Conservation (phyloP, 192 early-diverging fungal genomes). For the Backusella mclennaniae region DNA sequence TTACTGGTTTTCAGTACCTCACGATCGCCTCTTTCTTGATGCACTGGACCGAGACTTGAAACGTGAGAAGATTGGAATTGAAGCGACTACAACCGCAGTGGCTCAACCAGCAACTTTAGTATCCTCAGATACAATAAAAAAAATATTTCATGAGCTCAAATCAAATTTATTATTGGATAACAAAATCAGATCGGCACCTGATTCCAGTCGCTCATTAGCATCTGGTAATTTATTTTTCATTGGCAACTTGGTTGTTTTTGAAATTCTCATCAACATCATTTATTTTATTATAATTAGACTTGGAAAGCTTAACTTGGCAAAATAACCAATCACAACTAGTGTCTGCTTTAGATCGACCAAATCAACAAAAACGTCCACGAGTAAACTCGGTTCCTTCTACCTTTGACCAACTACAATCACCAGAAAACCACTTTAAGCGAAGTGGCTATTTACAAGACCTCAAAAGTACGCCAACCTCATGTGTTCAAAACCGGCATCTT, state of each 20-base stretch:
- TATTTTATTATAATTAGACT: background rate
- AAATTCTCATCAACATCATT: background rate
- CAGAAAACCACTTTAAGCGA: background rate
- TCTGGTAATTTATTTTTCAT: background rate
- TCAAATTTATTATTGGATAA: background rate
- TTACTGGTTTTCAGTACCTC: slow-evolving; percentile 94
- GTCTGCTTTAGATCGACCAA: background rate
- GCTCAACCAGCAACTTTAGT: slow-evolving; percentile 64
- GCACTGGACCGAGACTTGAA: slow-evolving; percentile 96
- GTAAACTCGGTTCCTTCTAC: slow-evolving; percentile 26
- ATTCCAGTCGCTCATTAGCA: background rate
- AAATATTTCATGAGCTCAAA: slow-evolving; percentile 50
- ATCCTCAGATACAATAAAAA: slow-evolving; percentile 57
- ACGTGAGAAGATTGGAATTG: slow-evolving; percentile 82
- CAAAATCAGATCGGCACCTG: background rate
- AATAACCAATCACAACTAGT: background rate
- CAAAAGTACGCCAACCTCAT: background rate
- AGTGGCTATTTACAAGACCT: background rate
- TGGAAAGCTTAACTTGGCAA: slow-evolving; percentile 2
- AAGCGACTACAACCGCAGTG: slow-evolving; percentile 76
- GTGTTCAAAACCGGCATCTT: background rate
- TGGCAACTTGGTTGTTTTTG: background rate
- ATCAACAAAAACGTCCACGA: slow-evolving; percentile 14
- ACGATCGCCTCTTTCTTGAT: slow-evolving; percentile 93
- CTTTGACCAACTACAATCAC: slow-evolving; percentile 15